Evolutionary conservation across 441 rosid genomes (phyloP).

Genomic region (Erysimum cheiri): DNA sequence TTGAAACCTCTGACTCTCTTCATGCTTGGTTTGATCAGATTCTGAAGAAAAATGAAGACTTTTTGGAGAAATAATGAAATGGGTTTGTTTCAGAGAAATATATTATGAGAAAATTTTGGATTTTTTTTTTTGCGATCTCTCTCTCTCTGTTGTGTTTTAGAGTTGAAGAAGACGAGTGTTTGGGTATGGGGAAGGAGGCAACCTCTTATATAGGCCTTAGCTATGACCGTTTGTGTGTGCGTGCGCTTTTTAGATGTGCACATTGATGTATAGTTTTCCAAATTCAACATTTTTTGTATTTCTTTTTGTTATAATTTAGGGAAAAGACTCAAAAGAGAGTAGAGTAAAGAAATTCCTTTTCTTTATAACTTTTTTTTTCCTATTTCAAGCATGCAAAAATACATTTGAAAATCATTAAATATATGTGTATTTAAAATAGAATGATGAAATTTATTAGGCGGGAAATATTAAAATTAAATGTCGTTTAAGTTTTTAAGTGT

Average conservation of each 20-base stretch:
- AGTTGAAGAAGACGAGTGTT: slow-evolving; percentile 28
- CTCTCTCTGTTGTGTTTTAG: neutral
- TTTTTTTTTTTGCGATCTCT: neutral
- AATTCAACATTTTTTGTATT: slow-evolving; percentile 13
- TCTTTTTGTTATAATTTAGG: neutral
- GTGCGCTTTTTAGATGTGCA: slow-evolving; percentile 28
- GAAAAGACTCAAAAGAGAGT: neutral
- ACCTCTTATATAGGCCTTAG: slow-evolving; percentile 34
- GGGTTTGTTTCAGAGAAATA: slow-evolving; percentile 4
- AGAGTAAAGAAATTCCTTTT: neutral
- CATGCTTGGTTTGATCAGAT: slow-evolving; percentile 37
- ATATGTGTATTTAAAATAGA: too few relatives aligned
- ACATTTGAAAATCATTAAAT: too few relatives aligned
- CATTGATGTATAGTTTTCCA: slow-evolving; percentile 39
- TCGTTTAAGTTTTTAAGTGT: too few relatives aligned
- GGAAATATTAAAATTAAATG: too few relatives aligned
- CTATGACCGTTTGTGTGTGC: slow-evolving; percentile 23
- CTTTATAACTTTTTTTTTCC: neutral
- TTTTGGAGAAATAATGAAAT: slow-evolving; percentile 2
- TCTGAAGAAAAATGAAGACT: neutral
- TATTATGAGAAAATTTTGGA: neutral
- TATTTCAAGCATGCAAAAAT: too few relatives aligned
- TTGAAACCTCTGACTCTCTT: slow-evolving; percentile 57
- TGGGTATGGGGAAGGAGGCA: slow-evolving; percentile 16
- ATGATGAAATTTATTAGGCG: too few relatives aligned